These are phyloP conservation scores for Drosera spatulata DNA, from an alignment of 179 eudicot genomes.

Conservation along the genomic window DNA sequence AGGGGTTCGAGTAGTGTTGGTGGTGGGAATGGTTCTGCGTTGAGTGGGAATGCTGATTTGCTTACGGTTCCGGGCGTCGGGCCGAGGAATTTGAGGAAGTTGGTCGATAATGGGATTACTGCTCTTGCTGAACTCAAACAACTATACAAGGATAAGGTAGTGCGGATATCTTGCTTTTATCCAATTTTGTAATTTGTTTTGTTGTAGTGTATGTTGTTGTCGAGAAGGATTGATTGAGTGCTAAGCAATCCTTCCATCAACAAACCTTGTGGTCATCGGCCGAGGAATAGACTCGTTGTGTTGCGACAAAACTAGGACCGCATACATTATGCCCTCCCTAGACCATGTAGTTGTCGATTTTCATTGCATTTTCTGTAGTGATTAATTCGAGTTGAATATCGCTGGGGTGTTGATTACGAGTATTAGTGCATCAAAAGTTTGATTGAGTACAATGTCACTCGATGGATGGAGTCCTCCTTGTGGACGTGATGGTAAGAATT, in stretches of 20 bases:
- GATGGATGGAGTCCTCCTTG: neutral
- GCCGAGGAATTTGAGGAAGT: slow-evolving; percentile 82
- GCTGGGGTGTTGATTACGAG: no score
- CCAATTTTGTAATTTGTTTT: neutral
- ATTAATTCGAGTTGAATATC: no score
- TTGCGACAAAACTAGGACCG: no score
- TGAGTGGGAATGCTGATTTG: slow-evolving; percentile 51
- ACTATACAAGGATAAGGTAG: slow-evolving; percentile 75
- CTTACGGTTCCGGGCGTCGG: slow-evolving; percentile 86
- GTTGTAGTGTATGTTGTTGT: neutral
- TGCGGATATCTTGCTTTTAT: neutral
- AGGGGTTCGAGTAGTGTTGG: slow-evolving; percentile 9
- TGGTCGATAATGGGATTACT: slow-evolving; percentile 83
- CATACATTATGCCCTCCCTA: no score
- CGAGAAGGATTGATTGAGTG: neutral
- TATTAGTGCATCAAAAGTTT: no score
- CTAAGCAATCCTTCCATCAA: no score
- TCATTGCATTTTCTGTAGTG: no score
- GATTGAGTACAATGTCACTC: no score
- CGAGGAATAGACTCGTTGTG: no score
- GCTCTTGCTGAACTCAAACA: slow-evolving; percentile 81
- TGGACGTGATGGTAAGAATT: no score
- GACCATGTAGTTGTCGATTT: no score
- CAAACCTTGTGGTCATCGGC: no score
- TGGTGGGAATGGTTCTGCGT: neutral